Evolutionary conservation across 495 filamentous ascomycete species (phyloP), one percentile per base, ranked within the genome.

Genomic region (Hapsidospora chrysogenum): DNA sequence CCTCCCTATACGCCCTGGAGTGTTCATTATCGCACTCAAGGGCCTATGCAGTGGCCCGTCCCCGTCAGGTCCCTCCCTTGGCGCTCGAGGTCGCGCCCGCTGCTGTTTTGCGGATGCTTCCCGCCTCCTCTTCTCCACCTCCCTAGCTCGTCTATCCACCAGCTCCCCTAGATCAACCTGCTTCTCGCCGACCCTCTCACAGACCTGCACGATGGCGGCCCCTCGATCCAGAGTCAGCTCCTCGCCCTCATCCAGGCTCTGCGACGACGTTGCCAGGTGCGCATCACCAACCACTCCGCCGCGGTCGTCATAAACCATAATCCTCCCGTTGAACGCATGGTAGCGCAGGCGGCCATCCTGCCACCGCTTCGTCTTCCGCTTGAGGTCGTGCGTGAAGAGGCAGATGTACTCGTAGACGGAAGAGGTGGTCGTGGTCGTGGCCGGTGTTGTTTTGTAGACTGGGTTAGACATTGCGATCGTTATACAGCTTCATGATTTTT

Each of bases 311-410:
- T 87, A 87, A 15, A 89, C 80, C 85, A 95, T 92, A 26, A 85
- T 60, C 3, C 85, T 74, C 43, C 77, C 82, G 57, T 95, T 95
- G 65, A 92, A 92, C 2, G 80, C 80, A 50, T 95, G 85, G 48
- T 74, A 92, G 35, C 77, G 73, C 20, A 93, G 66, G 30, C 75
- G 72, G 28, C 86, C 86, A 77, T 95, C 86, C 44, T 87, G 81
- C 85, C 85, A 95, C 31, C 80, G 61, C 55, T 95, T 95, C 35
- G 78, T 72, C 54, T 95, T 95, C 33, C 80, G 70, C 7, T 76
- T 72, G 33, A 92, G 51, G 48, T 95, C 85, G 42, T 77, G 69
- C 4, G 81, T 92, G 54, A 79, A 95, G 15, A 95, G 73, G 45
- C 85, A 93, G 36, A 72, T 61, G 47, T 75, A 86, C 42, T 89